Evolutionary conservation across 805 yeast species (phyloP), one percentile per base, ranked within the genome.

Genomic region (Yarrowia divulgata): DNA sequence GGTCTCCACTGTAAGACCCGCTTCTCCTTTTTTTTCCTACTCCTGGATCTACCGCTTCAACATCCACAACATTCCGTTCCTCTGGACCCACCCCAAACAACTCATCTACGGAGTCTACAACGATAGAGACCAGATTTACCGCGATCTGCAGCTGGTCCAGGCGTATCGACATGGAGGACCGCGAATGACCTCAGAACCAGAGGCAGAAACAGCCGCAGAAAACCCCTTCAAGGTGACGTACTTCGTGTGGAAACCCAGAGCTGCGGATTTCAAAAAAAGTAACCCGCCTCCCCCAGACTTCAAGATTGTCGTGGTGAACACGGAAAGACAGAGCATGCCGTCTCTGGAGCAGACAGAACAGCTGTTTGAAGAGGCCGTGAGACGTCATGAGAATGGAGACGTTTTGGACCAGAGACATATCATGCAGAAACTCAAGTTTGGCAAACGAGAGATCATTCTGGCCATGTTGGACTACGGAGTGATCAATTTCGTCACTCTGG

Each of bases 241-340:
- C 73, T 83, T 89, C 73, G 90, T 91, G 2, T 93, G 97, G 97
- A 92, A 90, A 76, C 98, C 98, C 1, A 8, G 66, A 0, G 70
- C 74, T 5, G 73, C 90, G 0, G 78, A 81, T 2, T 93, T 90
- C 79, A 88, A 87, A 70, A 92, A 92, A 73, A 87, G 86, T 42
- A 73, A 75, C 29, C 96, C 97, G 0, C 77, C 77, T 0, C 72
- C 67, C n/a, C 97, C 97, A 1, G 93, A 93, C 76, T 93, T 85
- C 75, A 91, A 88, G 73, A 78, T 94, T 0, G 82, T 85, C 1
- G 85, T 91, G 0, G 82, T 86, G 16, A 84, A 87, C 52, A 79
- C 83, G 1, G 69, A 72, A 71, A 69, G 74, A 73, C 50, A 74
- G 76, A 67, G 64, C 9, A 70, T 80, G 73, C 84, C 84, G 10